Evolutionary conservation across 1,284 basidiomycete genomes (phyloP).

Genomic region (Microbotryum violaceum): DNA sequence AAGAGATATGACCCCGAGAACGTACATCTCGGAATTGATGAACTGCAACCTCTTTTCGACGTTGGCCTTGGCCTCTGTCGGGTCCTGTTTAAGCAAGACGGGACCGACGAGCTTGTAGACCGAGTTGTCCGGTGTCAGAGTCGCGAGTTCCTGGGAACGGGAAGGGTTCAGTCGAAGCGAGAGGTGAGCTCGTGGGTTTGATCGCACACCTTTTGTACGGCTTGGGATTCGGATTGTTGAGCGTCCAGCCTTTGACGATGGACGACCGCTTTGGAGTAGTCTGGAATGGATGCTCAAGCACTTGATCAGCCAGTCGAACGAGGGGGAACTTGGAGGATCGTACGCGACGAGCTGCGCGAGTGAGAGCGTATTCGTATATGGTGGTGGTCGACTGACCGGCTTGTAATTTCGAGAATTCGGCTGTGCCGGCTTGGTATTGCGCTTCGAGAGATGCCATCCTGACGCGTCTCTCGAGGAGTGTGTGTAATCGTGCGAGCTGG

Average conservation of each 20-base stretch:
- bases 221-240: slow-evolving; percentile 83
- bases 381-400: slow-evolving; percentile 39
- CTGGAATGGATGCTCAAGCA: slow-evolving; percentile 38
- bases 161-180: neutral
- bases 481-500: no score
- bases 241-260: slow-evolving; percentile 74
- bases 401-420: slow-evolving; percentile 73
- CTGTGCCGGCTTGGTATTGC: slow-evolving; percentile 57
- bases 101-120: slow-evolving; percentile 92
- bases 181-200: neutral
- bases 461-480: neutral
- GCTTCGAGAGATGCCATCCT: slow-evolving; percentile 42
- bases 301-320: neutral
- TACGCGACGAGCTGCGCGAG: slow-evolving; percentile 1
- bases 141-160: slow-evolving; percentile 64
- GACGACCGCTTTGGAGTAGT: slow-evolving; percentile 64
- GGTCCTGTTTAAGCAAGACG: slow-evolving; percentile 83
- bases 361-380: neutral
- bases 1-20: slow-evolving; percentile 25
- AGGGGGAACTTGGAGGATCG: neutral
- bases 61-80: slow-evolving; percentile 75
- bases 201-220: slow-evolving; percentile 68
- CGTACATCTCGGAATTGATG: slow-evolving; percentile 82
- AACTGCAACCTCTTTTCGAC: slow-evolving; percentile 88
- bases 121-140: slow-evolving; percentile 64